Evolutionary conservation across 2,329 filamentous ascomycete genomes (phyloP), one percentile per base, ranked within the genome.

Genomic region (Akanthomyces dipterigenus): DNA sequence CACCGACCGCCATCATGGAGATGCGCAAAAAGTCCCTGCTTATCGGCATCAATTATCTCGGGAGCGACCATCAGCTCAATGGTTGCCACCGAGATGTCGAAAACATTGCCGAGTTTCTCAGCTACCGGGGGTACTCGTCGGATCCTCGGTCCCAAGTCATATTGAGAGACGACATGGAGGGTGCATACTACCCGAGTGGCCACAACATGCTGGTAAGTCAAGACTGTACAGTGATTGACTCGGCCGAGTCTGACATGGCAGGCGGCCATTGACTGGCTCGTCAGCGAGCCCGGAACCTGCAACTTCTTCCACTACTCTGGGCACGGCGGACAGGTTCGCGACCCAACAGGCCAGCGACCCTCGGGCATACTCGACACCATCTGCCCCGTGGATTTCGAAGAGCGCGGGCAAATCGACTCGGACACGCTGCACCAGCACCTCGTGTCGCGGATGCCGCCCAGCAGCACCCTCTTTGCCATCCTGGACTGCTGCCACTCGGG

Each of bases 41-140:
- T 51, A 83, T 84, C 63, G 83, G 83, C 55, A 85, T 86, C 75
- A 86, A 86, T 73, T 86, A 86, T 72, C 81, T 82, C 64, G 78
- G 80, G 60, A 80, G 83, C 67, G 71, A 78, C 43, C 81, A 82
- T 51, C 79, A 85, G 73, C 77, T 86, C 48, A 75, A 80, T 62
- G 83, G 83, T 34, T 86, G 83, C 69, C 84, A 84, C 72, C 83
- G 83, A 69, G 82, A 84, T 68, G 82, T 84, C 48, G 82, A 83
- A 73, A 84, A 84, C 71, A 80, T 84, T 77, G 82, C 80, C 61
- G 76, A 73, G 59, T 84, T 83, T 66, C 70, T 84, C 64, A 82
- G 59, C 50, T 61, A 61, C 28, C 59, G 59, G n/a, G 59, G 59
- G 6, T 61, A 55, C 59, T 42, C 59, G 14, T 34, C 50, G 14